Evolutionary conservation across 495 filamentous ascomycete genomes (phyloP).

Genomic region (Pseudevernia furfuracea): DNA sequence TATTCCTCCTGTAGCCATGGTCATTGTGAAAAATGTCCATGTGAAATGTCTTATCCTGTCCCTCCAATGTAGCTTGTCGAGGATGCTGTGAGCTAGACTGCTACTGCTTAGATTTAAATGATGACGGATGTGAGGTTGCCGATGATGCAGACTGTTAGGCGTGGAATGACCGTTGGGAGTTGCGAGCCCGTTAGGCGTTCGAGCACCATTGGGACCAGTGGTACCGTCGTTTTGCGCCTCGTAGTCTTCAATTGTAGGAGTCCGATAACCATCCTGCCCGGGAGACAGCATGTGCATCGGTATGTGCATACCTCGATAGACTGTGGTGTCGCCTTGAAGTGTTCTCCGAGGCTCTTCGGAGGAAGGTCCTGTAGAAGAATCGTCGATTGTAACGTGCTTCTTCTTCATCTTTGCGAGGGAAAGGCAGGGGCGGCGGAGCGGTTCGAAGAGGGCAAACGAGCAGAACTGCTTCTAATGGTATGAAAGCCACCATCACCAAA

Average conservation of each 20-base stretch:
- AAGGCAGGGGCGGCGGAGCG: not conserved
- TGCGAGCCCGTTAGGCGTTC: not conserved
- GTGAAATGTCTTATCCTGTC: slow-evolving; percentile 45
- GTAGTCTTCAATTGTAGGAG: slow-evolving; percentile 45
- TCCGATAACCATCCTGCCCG: slow-evolving; percentile 44
- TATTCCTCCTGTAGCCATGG: slow-evolving; percentile 79
- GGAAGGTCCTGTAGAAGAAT: slow-evolving; percentile 7
- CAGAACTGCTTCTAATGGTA: not conserved
- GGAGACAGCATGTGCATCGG: slow-evolving; percentile 38
- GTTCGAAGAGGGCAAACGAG: not conserved
- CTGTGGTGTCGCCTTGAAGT: slow-evolving; percentile 2
- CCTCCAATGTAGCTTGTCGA: slow-evolving; percentile 37
- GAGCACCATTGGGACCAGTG: not conserved
- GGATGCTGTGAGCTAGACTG: slow-evolving; percentile 10
- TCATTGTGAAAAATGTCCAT: slow-evolving; percentile 69
- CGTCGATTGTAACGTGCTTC: slow-evolving; percentile 21
- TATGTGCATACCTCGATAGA: slow-evolving; percentile 17
- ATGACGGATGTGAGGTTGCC: slow-evolving; percentile 9
- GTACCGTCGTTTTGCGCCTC: slow-evolving; percentile 20
- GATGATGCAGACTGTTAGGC: slow-evolving; percentile 3
- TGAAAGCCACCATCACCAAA: not conserved
- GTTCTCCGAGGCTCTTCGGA: not conserved
- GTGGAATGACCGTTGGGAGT: not conserved
- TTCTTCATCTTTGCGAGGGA: not conserved
- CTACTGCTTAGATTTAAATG: slow-evolving; percentile 14